These are phyloP conservation scores for Canariomyces notabilis DNA, from an alignment of 2,329 filamentous ascomycete species.

Conservation along the genomic window DNA sequence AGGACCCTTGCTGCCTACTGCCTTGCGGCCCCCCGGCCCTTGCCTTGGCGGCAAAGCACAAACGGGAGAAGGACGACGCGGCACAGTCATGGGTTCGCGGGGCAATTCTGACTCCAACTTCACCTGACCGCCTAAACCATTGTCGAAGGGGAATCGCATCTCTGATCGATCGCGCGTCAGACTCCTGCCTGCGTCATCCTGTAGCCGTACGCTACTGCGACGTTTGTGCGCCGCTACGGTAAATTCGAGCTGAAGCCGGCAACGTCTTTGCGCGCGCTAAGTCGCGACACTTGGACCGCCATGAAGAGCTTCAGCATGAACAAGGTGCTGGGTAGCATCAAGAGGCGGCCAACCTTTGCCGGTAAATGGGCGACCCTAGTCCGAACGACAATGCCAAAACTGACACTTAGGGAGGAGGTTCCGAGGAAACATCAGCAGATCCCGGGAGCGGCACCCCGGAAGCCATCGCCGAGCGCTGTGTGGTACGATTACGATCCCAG, in stretches of 20 bases:
- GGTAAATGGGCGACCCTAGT: conserved; percentile 2
- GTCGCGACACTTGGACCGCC: conserved; percentile 29
- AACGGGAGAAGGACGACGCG: not conserved
- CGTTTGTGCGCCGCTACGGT: not conserved
- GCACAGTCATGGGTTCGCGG: conserved; percentile 2
- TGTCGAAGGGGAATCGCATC: not conserved
- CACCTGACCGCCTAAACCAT: not conserved
- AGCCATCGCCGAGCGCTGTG: conserved; percentile 58
- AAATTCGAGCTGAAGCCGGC: not conserved
- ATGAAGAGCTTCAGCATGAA: conserved; percentile 51
- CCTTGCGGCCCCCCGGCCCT: no score
- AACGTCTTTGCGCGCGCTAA: not conserved
- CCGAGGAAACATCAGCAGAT: conserved; percentile 25
- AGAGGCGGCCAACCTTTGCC: conserved; percentile 38
- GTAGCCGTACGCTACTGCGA: not conserved
- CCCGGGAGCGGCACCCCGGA: conserved; percentile 57
- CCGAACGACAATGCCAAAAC: not conserved
- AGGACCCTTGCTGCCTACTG: conserved; percentile 17
- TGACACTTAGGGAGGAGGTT: conserved; percentile 14
- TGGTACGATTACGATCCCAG: conserved; percentile 52
- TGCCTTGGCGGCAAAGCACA: not conserved
- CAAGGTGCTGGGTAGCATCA: conserved; percentile 53
- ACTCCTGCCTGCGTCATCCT: not conserved
- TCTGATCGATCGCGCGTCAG: no score
- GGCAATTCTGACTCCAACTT: not conserved